These are phyloP conservation scores for Dendrocalamus sinicus DNA, from an alignment of 176 grass and related monocot species.

Conservation along the genomic window DNA sequence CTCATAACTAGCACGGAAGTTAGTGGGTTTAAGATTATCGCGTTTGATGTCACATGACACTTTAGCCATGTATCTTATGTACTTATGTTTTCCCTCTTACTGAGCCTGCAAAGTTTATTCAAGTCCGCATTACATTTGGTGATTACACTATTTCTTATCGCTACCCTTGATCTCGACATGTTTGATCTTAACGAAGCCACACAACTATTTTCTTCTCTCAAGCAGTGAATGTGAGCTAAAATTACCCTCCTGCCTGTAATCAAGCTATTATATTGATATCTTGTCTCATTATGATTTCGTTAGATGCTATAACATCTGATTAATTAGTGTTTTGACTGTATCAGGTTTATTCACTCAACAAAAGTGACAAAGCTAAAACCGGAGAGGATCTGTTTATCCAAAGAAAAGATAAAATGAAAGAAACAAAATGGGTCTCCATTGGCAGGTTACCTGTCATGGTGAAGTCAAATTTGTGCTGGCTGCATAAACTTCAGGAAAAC, in stretches of 20 bases:
- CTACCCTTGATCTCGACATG: not conserved
- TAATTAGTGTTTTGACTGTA: conserved; percentile 36
- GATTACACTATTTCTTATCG: conserved; percentile 9
- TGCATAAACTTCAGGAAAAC: conserved; percentile 56
- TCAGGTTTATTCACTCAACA: conserved; percentile 71
- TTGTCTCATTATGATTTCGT: not conserved
- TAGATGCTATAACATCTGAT: conserved; percentile 38
- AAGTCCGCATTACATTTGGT: conserved; percentile 16
- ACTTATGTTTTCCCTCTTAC: not conserved
- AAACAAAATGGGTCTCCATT: conserved; percentile 52
- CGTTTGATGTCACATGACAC: conserved; percentile 8
- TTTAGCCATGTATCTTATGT: not conserved
- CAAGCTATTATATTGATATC: conserved; percentile 12
- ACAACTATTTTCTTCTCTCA: not conserved
- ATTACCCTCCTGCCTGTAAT: not conserved
- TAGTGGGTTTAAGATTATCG: conserved; percentile 14
- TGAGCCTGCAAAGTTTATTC: conserved; percentile 19
- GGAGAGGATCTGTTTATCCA: conserved; percentile 56
- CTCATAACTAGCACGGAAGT: conserved; percentile 3
- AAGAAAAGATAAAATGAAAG: conserved; percentile 57
- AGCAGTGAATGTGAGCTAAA: conserved; percentile 11
- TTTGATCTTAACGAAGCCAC: not conserved
- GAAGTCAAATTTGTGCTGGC: conserved; percentile 85
- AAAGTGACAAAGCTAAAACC: conserved; percentile 68
- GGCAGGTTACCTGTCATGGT: conserved; percentile 90